These are phyloP conservation scores for Cladosporium sp. DNA, from an alignment of 2,329 filamentous ascomycete genomes.

Conservation along the genomic window DNA sequence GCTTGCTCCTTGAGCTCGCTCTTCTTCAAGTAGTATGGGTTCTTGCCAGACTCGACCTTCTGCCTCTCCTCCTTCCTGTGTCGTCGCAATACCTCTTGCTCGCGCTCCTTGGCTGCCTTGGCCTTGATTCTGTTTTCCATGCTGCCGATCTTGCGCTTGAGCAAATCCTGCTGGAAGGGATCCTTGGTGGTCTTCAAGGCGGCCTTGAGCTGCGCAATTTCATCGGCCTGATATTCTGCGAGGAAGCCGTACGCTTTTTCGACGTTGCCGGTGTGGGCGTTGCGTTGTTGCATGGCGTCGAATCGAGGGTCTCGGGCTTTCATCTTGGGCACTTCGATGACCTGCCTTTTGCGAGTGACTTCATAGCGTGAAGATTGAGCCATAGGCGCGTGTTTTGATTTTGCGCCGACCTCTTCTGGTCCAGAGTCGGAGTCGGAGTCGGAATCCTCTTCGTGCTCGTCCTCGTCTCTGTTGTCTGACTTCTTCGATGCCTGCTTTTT, in stretches of 20 bases:
- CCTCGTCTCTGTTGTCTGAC: slow-evolving; percentile 22
- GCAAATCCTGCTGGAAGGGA: slow-evolving; percentile 61
- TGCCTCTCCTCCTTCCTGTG: slow-evolving; percentile 84
- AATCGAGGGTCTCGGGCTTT: slow-evolving; percentile 81
- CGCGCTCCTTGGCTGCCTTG: slow-evolving; percentile 66
- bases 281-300: slow-evolving; percentile 61
- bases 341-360: slow-evolving; percentile 76
- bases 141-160: slow-evolving; percentile 72
- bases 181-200: slow-evolving; percentile 69
- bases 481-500: slow-evolving; percentile 26
- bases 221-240: slow-evolving; percentile 78
- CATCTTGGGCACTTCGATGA: slow-evolving; percentile 62
- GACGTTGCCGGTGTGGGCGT: slow-evolving; percentile 46
- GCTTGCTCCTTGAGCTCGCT: slow-evolving; percentile 84
- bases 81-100: slow-evolving; percentile 67
- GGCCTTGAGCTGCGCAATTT: slow-evolving; percentile 72
- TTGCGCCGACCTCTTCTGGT: slow-evolving; percentile 43
- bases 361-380: slow-evolving; percentile 79
- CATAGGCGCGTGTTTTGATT: slow-evolving; percentile 84
- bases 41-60: slow-evolving; percentile 82
- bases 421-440: slow-evolving; percentile 38
- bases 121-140: slow-evolving; percentile 78
- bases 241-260: slow-evolving; percentile 83
- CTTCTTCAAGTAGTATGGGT: slow-evolving; percentile 90
- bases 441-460: slow-evolving; percentile 23